Percentiles rank a stretch among this genome's conserved stretches.
phyloP scores from a whole-genome alignment of 2,329 filamentous ascomycete species.

The Lasiodiplodia sp. region DNA sequence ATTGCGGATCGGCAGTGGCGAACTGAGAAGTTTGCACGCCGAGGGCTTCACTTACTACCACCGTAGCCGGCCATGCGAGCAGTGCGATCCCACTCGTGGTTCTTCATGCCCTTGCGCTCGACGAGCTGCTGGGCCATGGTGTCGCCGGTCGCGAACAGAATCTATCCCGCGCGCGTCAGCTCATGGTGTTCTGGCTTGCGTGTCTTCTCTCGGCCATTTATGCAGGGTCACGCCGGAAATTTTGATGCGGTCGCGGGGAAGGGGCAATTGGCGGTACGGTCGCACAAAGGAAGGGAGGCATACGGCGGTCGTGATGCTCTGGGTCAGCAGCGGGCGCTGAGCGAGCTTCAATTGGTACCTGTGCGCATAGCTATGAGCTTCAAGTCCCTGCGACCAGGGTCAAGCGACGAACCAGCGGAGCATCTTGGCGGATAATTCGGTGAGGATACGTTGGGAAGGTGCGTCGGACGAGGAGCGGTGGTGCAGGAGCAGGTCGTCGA shows the following conservation, averaged over 20 bases:
- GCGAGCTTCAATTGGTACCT: slow-evolving; percentile 89
- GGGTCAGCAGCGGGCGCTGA: slow-evolving; percentile 83
- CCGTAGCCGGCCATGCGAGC: slow-evolving; percentile 83
- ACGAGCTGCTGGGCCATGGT: slow-evolving; percentile 89
- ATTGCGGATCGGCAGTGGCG: background rate
- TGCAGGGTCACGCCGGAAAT: slow-evolving; percentile 14
- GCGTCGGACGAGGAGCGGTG: background rate
- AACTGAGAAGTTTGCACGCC: slow-evolving; percentile 40
- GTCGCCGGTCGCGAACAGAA: slow-evolving; percentile 94
- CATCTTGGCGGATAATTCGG: slow-evolving; percentile 40
- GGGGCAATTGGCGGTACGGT: background rate
- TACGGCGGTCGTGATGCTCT: slow-evolving; percentile 85
- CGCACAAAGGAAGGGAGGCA: background rate
- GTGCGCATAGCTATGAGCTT: slow-evolving; percentile 27
- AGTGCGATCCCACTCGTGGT: slow-evolving; percentile 75
- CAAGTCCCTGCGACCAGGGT: slow-evolving; percentile 33
- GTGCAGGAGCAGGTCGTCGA: background rate
- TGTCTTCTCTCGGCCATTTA: slow-evolving; percentile 21
- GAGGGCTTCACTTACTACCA: slow-evolving; percentile 62
- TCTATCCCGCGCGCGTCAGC: slow-evolving; percentile 45
- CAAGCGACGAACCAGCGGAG: slow-evolving; percentile 49
- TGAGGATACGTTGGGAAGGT: background rate
- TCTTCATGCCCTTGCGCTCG: slow-evolving; percentile 77
- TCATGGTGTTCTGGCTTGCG: background rate
- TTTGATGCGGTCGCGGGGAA: background rate